Percentiles rank a stretch among this genome's conserved stretches.
phyloP scores from a whole-genome alignment of 2,329 filamentous ascomycete species.

The Lasiodiplodia sp. region DNA sequence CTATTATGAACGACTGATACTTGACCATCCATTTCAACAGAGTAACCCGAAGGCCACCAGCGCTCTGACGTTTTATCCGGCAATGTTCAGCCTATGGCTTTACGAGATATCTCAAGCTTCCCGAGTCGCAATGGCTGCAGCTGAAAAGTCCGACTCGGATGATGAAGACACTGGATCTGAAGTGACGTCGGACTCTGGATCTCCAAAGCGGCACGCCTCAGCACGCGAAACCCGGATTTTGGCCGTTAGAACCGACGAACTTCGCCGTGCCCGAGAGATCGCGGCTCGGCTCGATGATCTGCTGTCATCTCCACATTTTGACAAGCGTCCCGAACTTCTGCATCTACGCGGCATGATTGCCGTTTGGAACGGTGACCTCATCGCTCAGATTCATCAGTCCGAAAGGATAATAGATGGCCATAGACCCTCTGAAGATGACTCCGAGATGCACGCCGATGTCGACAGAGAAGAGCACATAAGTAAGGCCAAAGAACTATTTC shows the following conservation, averaged over 20 bases:
- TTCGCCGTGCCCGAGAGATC: slow-evolving; percentile 67
- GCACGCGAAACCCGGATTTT: slow-evolving; percentile 18
- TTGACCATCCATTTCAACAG: slow-evolving; percentile 71
- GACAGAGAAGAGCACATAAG: slow-evolving; percentile 34
- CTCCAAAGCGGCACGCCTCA: not conserved
- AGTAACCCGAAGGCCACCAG: slow-evolving; percentile 65
- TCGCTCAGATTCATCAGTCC: slow-evolving; percentile 44
- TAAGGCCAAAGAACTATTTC: slow-evolving; percentile 38
- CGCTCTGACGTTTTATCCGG: slow-evolving; percentile 80
- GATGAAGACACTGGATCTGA: not conserved
- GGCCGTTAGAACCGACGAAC: slow-evolving; percentile 52
- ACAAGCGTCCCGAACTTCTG: slow-evolving; percentile 70
- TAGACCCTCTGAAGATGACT: slow-evolving; percentile 33
- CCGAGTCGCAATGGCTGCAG: slow-evolving; percentile 48
- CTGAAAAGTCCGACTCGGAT: slow-evolving; percentile 2
- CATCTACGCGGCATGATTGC: slow-evolving; percentile 76
- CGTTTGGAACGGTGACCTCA: slow-evolving; percentile 77
- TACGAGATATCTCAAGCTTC: slow-evolving; percentile 70
- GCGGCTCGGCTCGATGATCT: slow-evolving; percentile 73
- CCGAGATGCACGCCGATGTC: slow-evolving; percentile 34
- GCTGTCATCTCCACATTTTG: slow-evolving; percentile 74
- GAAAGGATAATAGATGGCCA: slow-evolving; percentile 30
- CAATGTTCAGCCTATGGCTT: slow-evolving; percentile 81
- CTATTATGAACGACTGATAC: slow-evolving; percentile 81
- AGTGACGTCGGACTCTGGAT: slow-evolving; percentile 5